phyloP scores from a whole-genome alignment of 176 grass and related monocot genomes.

The Thinopyrum elongatum region DNA sequence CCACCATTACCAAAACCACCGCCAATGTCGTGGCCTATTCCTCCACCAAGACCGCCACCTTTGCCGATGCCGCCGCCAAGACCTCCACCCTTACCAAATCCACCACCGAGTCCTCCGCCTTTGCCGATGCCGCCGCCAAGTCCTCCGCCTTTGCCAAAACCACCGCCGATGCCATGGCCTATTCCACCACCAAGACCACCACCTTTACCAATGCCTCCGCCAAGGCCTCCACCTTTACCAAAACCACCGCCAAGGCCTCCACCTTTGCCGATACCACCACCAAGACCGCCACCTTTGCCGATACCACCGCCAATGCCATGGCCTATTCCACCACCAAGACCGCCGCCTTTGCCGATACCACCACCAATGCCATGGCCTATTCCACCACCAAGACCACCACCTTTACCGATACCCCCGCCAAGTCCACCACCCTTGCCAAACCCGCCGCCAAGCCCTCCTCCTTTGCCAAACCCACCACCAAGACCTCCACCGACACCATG shows the following conservation, averaged over 20 bases:
- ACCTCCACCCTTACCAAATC: conserved; percentile 7
- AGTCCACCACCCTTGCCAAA: conserved; percentile 1
- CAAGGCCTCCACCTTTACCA: not conserved
- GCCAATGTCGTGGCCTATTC: not conserved
- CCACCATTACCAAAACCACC: not conserved
- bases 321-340: conserved; percentile 8
- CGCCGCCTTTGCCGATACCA: conserved; percentile 17
- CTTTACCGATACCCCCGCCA: conserved; percentile 30
- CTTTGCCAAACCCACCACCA: not conserved
- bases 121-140: not conserved
- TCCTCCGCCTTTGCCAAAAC: not conserved
- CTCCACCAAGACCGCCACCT: conserved; percentile 23
- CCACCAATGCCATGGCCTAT: conserved; percentile 11
- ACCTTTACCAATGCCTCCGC: not conserved
- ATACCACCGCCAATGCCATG: conserved; percentile 21
- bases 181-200: conserved; percentile 16
- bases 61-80: conserved; percentile 19
- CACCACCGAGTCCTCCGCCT: not conserved
- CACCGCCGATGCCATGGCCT: conserved; percentile 15
- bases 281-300: conserved; percentile 32
- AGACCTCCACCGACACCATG: conserved; percentile 6
- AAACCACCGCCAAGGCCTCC: not conserved
- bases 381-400: conserved; percentile 1
- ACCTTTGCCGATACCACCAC: not conserved
- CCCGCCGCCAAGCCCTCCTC: conserved; percentile 17